These are phyloP conservation scores for Phytophthora cryptogea DNA, from an alignment of 352 stramenopile species.

Conservation along the genomic window DNA sequence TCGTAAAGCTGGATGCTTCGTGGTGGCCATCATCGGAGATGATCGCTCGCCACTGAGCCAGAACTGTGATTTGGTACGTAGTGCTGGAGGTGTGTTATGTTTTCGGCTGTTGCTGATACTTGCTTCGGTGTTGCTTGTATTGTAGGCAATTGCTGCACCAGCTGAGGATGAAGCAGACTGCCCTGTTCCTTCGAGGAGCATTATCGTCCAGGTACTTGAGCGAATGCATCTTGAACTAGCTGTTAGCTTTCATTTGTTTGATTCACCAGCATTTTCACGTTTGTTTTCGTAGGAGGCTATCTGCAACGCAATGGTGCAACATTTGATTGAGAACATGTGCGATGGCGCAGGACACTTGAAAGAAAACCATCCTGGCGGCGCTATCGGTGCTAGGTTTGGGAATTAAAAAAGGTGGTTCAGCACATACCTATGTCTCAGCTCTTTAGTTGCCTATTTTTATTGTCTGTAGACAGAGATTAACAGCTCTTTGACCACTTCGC, in stretches of 20 bases:
- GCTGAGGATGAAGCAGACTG: slow-evolving; percentile 52
- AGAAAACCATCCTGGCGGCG: slow-evolving; percentile 71
- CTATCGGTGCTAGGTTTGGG: slow-evolving; percentile 52
- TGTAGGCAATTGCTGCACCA: slow-evolving; percentile 47
- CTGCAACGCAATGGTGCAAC: slow-evolving; percentile 75
- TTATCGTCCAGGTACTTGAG: slow-evolving; percentile 72
- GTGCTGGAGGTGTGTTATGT: background rate
- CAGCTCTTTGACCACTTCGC: no score
- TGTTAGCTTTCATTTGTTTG: background rate
- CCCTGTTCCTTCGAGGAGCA: slow-evolving; percentile 77
- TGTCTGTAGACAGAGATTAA: background rate
- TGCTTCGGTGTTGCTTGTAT: background rate
- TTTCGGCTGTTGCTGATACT: background rate
- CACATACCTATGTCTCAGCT: background rate
- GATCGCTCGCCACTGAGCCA: slow-evolving; percentile 37
- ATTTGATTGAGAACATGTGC: slow-evolving; percentile 46
- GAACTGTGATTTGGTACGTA: slow-evolving; percentile 43
- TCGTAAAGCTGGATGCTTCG: slow-evolving; percentile 35
- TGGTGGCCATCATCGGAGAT: slow-evolving; percentile 62
- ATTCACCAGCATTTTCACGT: background rate
- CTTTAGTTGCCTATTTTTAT: slow-evolving; percentile 9
- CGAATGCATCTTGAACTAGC: background rate
- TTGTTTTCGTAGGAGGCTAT: slow-evolving; percentile 56
- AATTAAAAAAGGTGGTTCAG: slow-evolving; percentile 12
- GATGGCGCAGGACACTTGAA: slow-evolving; percentile 41